A percentile compares a stretch with the other conserved stretches of the same genome.
These are phyloP conservation scores for Hansenula anomala DNA, from an alignment of 1,139 yeast genomes.

Conservation along the genomic window DNA sequence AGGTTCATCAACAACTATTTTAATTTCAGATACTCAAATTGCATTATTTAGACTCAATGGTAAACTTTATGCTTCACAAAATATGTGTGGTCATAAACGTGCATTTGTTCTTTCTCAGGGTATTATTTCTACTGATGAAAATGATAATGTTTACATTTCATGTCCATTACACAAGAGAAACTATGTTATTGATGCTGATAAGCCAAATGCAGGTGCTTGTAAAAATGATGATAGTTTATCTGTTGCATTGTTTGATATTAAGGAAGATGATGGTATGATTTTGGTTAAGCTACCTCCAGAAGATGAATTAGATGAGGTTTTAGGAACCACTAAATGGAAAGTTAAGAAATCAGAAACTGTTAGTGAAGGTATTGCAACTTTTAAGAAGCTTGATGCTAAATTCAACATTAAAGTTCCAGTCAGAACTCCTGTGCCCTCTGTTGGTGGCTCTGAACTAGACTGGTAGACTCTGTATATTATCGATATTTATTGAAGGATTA, in stretches of 20 bases:
- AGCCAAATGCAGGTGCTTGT: slow-evolving; percentile 24
- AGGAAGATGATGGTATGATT: slow-evolving; percentile 25
- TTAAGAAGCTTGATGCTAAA: slow-evolving; percentile 12
- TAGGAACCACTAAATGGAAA: slow-evolving; percentile 29
- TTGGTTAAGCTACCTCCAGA: slow-evolving; percentile 26
- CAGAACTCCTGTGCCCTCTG: slow-evolving; percentile 10
- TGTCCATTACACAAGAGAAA: slow-evolving; percentile 32
- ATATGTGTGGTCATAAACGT: slow-evolving; percentile 32
- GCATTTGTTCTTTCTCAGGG: slow-evolving; percentile 29
- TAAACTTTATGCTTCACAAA: slow-evolving; percentile 28
- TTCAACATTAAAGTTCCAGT: slow-evolving; percentile 19
- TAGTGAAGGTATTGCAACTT: slow-evolving; percentile 6
- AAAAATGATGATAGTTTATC: slow-evolving; percentile 25
- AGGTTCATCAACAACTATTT: slow-evolving; percentile 26
- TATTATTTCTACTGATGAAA: slow-evolving; percentile 26
- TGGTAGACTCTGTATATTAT: slow-evolving; percentile 8
- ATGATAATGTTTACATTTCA: slow-evolving; percentile 26
- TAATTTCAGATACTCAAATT: slow-evolving; percentile 30
- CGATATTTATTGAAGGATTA: too few species aligned
- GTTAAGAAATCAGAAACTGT: slow-evolving; percentile 21
- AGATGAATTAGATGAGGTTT: slow-evolving; percentile 26
- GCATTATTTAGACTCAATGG: slow-evolving; percentile 28
- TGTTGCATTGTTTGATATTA: slow-evolving; percentile 28
- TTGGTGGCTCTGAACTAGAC: slow-evolving; percentile 9
- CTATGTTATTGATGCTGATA: slow-evolving; percentile 22